Percentiles rank a stretch among this genome's conserved stretches.
Evolutionary conservation across 2,329 filamentous ascomycete species (phyloP).

Genomic region (Ceratocystis eucalypticola): DNA sequence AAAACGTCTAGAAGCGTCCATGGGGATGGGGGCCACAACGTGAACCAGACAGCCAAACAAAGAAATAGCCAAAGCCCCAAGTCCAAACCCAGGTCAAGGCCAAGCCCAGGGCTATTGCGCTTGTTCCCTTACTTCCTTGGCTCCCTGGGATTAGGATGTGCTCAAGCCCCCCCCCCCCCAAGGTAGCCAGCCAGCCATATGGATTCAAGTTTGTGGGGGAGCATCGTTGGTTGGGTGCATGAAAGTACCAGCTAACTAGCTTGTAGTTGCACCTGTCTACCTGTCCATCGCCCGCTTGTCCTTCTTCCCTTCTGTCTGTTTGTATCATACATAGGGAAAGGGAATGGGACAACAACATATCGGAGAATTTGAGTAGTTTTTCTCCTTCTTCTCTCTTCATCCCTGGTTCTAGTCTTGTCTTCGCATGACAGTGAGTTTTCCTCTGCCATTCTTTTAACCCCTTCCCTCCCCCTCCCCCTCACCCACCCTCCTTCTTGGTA

Average conservation of each 20-base stretch:
- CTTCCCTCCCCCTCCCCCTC: neutral
- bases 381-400: neutral
- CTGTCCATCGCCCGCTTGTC: neutral
- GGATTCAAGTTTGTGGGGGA: constrained; percentile 1
- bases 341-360: neutral
- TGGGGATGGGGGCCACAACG: neutral
- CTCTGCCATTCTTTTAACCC: neutral
- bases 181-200: neutral
- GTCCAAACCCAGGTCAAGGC: neutral
- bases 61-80: neutral
- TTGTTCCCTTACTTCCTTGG: constrained; percentile 1
- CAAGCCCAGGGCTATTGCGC: neutral
- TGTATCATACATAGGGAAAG: neutral
- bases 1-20: neutral
- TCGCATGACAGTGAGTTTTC: neutral
- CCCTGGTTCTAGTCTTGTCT: neutral
- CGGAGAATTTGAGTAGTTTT: neutral
- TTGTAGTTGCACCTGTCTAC: neutral
- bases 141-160: neutral
- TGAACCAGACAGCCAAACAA: neutral
- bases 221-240: neutral
- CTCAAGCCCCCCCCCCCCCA: neutral
- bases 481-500: neutral
- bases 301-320: neutral
- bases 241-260: neutral